Evolutionary conservation across 164 flowering plant species (phyloP), one percentile per base, ranked within the genome.

Genomic region (Tinospora cordifolia): DNA sequence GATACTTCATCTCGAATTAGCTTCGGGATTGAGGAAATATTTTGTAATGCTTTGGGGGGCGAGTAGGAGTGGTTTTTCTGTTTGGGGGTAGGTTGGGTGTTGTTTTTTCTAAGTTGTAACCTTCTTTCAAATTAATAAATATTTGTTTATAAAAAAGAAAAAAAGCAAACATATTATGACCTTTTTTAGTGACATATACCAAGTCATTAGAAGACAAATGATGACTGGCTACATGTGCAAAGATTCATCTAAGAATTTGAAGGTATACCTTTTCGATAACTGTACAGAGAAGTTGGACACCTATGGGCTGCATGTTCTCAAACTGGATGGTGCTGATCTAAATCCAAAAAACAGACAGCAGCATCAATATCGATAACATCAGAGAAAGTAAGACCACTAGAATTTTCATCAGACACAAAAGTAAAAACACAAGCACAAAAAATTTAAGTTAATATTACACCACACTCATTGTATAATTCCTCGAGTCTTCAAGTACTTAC

Each of bases 241-340:
- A 40, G 44, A 5, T 40, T 1, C 21, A 0, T 12, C 21, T 2
- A 40, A 57, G 40, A 65, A 40, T 63, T 54, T 66, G 66, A 17
- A 71, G 17, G 19, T 15, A 65, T 83, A 94, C 99, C 98, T 95
- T 95, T 78, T 95, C 99, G 73, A 92, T 71, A 62, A 92, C 82
- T 47, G 84, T 81, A 75, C 86, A 77, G 22, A 95, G 81, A 74
- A 95, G 90, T 69, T 80, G 81, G 64, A 92, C 90, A 69, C 99
- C 99, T 76, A 87, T 82, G 38, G 97, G 92, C 77, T 84, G 91
- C 96, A 95, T 87, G 76, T 76, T 89, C 75, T 90, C 99, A 77
- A 92, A 92, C 79, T 90, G 97, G 62, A 89, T 85, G 51, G 98
- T 95, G 83, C 99, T 92, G 77, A 92, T 87, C 99, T 94, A 72